phyloP scores from a whole-genome alignment of 106 monocot genomes.

The Dendrobium huoshanense region DNA sequence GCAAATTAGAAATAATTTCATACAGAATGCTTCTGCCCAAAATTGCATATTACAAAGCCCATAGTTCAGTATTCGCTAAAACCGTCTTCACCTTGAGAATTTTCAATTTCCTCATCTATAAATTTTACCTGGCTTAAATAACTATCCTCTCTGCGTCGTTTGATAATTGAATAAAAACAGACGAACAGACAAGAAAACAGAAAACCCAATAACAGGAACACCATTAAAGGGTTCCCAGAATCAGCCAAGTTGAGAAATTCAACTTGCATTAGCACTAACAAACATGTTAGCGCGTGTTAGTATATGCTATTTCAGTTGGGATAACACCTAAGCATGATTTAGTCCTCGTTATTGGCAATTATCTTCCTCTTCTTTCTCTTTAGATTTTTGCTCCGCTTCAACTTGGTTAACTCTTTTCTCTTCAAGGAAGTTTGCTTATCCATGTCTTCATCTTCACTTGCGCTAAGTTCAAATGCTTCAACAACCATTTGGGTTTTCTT shows the following conservation, averaged over 20 bases:
- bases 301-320: not conserved
- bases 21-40: no score
- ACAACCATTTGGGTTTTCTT: not conserved
- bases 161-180: no score
- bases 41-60: no score
- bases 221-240: no score
- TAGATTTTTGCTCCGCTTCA: constrained; percentile 13
- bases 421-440: constrained; percentile 9
- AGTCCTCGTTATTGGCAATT: not conserved
- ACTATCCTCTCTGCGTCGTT: no score
- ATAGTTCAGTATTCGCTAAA: no score
- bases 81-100: no score
- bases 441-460: constrained; percentile 11
- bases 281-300: not conserved
- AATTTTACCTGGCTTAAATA: no score
- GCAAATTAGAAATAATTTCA: no score
- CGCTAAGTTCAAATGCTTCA: constrained; percentile 1
- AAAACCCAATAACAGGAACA: no score
- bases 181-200: no score
- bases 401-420: constrained; percentile 6
- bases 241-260: not conserved
- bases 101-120: no score
- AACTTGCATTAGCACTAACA: not conserved
- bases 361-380: constrained; percentile 13
- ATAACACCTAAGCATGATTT: not conserved